Evolutionary conservation across 805 yeast genomes (phyloP).

Genomic region (Pichia ethanolica): DNA sequence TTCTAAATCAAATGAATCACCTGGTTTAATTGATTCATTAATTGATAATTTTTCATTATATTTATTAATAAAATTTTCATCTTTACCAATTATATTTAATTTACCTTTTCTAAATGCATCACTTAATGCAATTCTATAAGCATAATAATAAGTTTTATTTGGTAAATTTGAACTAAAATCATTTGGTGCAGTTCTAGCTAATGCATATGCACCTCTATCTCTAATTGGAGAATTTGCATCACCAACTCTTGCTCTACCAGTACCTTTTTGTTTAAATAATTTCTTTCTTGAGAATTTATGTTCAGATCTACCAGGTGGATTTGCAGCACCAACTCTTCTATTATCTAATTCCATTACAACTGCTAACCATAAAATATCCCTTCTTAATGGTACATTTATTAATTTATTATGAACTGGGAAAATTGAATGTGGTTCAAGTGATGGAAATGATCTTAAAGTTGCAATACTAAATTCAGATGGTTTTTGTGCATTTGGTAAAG

Average conservation of each 20-base stretch:
- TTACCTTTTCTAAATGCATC: slow-evolving; percentile 71
- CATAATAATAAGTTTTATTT: slow-evolving; percentile 60
- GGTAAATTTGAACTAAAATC: slow-evolving; percentile 80
- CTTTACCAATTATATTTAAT: slow-evolving; percentile 60
- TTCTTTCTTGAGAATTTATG: slow-evolving; percentile 81
- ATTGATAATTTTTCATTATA: slow-evolving; percentile 3
- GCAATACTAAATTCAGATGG: slow-evolving; percentile 74
- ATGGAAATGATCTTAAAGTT: slow-evolving; percentile 77
- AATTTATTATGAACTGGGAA: slow-evolving; percentile 71
- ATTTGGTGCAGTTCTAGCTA: slow-evolving; percentile 84
- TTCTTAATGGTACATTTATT: slow-evolving; percentile 68
- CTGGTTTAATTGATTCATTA: slow-evolving; percentile 11
- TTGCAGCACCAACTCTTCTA: slow-evolving; percentile 81
- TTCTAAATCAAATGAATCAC: slow-evolving; percentile 25
- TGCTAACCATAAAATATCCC: slow-evolving; percentile 92
- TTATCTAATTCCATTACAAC: slow-evolving; percentile 87
- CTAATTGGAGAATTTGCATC: slow-evolving; percentile 92
- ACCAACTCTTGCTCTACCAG: slow-evolving; percentile 94
- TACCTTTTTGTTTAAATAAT: slow-evolving; percentile 83
- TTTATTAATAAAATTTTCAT: slow-evolving; percentile 13
- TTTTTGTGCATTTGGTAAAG: slow-evolving; percentile 23
- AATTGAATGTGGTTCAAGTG: slow-evolving; percentile 74
- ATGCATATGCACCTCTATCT: slow-evolving; percentile 82
- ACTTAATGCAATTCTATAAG: slow-evolving; percentile 76
- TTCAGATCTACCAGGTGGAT: slow-evolving; percentile 80